Evolutionary conservation across 306 rosid genomes (phyloP).

Genomic region (apple (Malus domestica)): DNA sequence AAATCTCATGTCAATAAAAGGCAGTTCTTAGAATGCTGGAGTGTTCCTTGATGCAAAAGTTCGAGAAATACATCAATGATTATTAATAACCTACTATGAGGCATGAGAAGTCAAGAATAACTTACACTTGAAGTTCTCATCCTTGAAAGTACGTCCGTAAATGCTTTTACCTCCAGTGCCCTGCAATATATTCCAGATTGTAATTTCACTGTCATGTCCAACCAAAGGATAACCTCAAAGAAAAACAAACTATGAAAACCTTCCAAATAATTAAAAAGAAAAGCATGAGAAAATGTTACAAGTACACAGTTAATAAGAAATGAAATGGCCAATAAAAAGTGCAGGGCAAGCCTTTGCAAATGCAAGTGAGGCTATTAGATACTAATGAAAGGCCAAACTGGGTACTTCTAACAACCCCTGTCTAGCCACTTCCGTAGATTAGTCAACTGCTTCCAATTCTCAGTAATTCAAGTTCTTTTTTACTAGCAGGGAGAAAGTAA

Average conservation of each 20-base stretch:
- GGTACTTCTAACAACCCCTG: background rate
- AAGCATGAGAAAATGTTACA: background rate
- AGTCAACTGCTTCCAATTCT: background rate
- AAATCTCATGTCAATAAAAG: background rate
- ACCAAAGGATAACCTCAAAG: background rate
- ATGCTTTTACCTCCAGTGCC: slow-evolving; percentile 98
- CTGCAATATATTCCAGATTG: slow-evolving; percentile 30
- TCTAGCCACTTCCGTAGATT: background rate
- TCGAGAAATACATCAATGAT: background rate
- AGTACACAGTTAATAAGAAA: background rate
- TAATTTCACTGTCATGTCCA: background rate
- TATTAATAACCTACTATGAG: background rate
- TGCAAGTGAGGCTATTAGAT: background rate
- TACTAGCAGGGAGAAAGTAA: background rate
- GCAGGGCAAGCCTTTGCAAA: background rate
- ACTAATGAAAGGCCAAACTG: background rate
- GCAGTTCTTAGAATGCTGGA: background rate
- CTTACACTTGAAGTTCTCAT: slow-evolving; percentile 92
- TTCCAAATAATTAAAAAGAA: too few relatives aligned
- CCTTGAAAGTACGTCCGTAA: slow-evolving; percentile 91
- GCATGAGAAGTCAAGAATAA: slow-evolving; percentile 10
- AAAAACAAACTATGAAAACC: background rate
- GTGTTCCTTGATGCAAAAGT: background rate
- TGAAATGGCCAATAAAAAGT: background rate
- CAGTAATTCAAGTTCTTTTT: background rate